Percentiles rank a stretch among this genome's conserved stretches.
Conservation (phyloP, 768 basidiomycete genomes). For the Omphalotus guepiniiformis region DNA sequence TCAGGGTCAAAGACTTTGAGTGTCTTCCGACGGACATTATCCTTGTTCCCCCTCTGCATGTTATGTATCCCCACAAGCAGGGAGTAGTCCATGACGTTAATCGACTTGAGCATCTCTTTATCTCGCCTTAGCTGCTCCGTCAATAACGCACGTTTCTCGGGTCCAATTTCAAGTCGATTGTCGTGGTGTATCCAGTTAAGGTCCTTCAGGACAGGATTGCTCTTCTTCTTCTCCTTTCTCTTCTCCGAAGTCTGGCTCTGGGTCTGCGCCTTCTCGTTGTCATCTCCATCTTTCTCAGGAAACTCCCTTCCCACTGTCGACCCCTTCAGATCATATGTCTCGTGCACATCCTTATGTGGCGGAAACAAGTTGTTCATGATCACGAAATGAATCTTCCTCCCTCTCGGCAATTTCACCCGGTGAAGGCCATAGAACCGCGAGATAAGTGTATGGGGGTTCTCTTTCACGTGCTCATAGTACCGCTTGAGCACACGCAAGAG, state of each 20-base stretch:
- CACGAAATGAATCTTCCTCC: conserved; percentile 96
- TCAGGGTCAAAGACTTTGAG: conserved; percentile 76
- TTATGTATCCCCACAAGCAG: conserved; percentile 93
- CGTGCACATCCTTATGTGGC: conserved; percentile 94
- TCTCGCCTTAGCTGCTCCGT: conserved; percentile 90
- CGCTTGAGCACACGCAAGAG: conserved; percentile 76
- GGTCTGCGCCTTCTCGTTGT: not conserved
- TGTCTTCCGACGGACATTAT: conserved; percentile 87
- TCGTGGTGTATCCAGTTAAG: conserved; percentile 90
- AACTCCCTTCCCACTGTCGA: conserved; percentile 73
- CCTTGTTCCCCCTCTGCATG: conserved; percentile 84
- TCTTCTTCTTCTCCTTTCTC: conserved; percentile 62
- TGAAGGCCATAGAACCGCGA: conserved; percentile 97
- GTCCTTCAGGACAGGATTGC: conserved; percentile 90
- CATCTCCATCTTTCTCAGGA: not conserved
- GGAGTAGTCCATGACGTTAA: conserved; percentile 96
- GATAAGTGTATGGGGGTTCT: conserved; percentile 90
- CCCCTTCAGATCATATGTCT: conserved; percentile 96
- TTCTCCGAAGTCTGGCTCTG: conserved; percentile 1
- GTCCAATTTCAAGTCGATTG: conserved; percentile 83
- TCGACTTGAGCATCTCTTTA: conserved; percentile 73
- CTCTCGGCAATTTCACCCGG: conserved; percentile 92
- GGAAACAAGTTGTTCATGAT: conserved; percentile 99
- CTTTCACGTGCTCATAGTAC: conserved; percentile 82
- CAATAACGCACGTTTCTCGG: conserved; percentile 88